Percentiles rank a stretch among this genome's conserved stretches.
Evolutionary conservation across 495 filamentous ascomycete genomes (phyloP).

Genomic region (Rusavskia elegans): DNA sequence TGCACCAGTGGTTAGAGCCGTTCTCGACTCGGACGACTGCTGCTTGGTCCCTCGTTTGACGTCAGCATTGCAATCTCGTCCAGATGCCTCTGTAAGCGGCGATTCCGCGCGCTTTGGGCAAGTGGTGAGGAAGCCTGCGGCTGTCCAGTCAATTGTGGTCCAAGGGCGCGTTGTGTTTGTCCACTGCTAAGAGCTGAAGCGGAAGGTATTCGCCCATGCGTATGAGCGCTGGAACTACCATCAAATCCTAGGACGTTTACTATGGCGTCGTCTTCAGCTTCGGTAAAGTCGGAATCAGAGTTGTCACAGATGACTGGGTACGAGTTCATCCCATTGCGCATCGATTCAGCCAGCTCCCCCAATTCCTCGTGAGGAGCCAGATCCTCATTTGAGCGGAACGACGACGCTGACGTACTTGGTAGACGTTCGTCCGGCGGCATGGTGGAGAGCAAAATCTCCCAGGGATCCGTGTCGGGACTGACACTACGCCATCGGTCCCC

Average conservation of each 20-base stretch:
- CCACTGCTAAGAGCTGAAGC: not conserved
- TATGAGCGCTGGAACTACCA: not conserved
- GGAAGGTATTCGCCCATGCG: not conserved
- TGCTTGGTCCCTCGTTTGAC: not conserved
- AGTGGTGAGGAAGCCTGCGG: not conserved
- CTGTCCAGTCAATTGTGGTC: too few species aligned
- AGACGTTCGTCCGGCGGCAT: constrained; percentile 66
- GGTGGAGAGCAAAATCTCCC: constrained; percentile 68
- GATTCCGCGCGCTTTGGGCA: not conserved
- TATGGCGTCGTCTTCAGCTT: constrained; percentile 1
- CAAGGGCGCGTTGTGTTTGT: too few species aligned
- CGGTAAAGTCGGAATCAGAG: constrained; percentile 8
- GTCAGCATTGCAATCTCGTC: not conserved
- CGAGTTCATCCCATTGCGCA: not conserved
- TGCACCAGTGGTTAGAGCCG: not conserved
- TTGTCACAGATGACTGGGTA: constrained; percentile 3
- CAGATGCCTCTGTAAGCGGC: not conserved
- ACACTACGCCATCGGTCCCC: constrained; percentile 72
- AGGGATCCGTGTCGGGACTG: constrained; percentile 57
- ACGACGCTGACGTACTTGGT: constrained; percentile 35
- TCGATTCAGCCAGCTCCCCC: not conserved
- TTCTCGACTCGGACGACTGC: not conserved
- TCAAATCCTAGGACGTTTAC: not conserved
- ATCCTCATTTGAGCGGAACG: not conserved
- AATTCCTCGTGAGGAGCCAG: not conserved